phyloP scores from a whole-genome alignment of 306 rosid genomes.

The Vicia faba region DNA sequence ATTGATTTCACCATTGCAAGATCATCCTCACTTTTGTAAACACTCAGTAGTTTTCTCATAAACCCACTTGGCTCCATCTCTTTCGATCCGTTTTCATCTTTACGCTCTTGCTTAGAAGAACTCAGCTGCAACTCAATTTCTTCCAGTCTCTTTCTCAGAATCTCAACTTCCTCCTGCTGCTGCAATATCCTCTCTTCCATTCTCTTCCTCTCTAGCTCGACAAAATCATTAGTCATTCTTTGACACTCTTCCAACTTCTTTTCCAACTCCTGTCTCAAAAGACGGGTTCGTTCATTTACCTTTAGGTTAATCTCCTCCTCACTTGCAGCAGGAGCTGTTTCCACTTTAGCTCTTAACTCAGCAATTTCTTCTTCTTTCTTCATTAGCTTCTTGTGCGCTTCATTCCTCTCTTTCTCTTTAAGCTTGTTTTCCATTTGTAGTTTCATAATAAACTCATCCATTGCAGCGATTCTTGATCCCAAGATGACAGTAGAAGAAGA shows the following conservation, averaged over 20 bases:
- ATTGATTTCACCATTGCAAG: constrained; percentile 89
- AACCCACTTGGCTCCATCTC: constrained; percentile 70
- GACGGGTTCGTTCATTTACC: constrained; percentile 70
- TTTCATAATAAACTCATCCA: constrained; percentile 91
- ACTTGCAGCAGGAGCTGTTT: constrained; percentile 48
- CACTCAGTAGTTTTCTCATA: constrained; percentile 62
- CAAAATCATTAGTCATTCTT: constrained; percentile 83
- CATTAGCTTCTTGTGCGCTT: constrained; percentile 75
- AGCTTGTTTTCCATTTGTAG: constrained; percentile 87
- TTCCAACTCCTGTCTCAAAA: constrained; percentile 74
- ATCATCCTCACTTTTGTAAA: constrained; percentile 72
- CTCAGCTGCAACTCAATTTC: constrained; percentile 79
- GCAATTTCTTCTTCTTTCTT: constrained; percentile 88
- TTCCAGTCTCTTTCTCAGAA: constrained; percentile 72
- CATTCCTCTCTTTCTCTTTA: constrained; percentile 77
- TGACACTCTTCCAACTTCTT: constrained; percentile 90
- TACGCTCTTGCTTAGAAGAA: constrained; percentile 47
- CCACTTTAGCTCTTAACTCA: constrained; percentile 66
- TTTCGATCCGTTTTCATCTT: constrained; percentile 43
- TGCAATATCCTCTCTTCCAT: constrained; percentile 88
- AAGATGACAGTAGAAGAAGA: constrained; percentile 81
- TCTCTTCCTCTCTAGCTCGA: constrained; percentile 86
- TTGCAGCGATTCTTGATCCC: constrained; percentile 89
- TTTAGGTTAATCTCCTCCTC: constrained; percentile 84
- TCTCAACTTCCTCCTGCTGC: constrained; percentile 93